Percentiles rank a stretch among this genome's conserved stretches.
Conservation (phyloP, 1,139 yeast genomes). For the Suhomyces terraborum region DNA sequence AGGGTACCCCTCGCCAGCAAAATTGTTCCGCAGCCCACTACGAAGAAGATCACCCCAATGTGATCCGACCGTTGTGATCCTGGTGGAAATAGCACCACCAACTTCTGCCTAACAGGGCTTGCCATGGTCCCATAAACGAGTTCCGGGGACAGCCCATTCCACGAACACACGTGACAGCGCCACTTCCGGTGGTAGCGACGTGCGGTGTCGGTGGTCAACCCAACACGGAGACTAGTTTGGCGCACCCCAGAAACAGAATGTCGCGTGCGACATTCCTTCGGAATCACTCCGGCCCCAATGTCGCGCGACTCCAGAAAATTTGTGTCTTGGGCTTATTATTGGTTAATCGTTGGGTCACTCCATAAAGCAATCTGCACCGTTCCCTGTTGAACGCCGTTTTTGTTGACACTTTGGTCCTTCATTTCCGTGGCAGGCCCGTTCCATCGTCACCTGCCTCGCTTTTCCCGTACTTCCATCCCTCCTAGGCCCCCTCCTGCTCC, state of each 20-base stretch:
- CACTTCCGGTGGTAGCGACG: not conserved
- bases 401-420: slow-evolving; percentile 1
- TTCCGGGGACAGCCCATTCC: no score
- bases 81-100: no score
- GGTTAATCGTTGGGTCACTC: slow-evolving; percentile 7
- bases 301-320: slow-evolving; percentile 9
- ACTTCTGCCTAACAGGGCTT: no score
- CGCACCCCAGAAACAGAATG: slow-evolving; percentile 6
- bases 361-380: not conserved
- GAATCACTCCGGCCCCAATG: slow-evolving; percentile 3
- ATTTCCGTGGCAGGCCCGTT: not conserved
- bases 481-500: not conserved
- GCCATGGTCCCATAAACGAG: no score
- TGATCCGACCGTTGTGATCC: no score
- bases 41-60: no score
- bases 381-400: not conserved
- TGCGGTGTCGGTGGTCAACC: not conserved
- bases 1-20: no score
- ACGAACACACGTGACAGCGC: not conserved
- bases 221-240: not conserved
- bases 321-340: slow-evolving; percentile 5
- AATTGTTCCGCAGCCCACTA: no score
- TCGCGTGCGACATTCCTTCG: slow-evolving; percentile 5
- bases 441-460: not conserved
- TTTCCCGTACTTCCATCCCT: not conserved